A percentile compares a stretch with the other conserved stretches of the same genome.
phyloP scores from a whole-genome alignment of 345 rosid species.

The Hypericum perforatum region DNA sequence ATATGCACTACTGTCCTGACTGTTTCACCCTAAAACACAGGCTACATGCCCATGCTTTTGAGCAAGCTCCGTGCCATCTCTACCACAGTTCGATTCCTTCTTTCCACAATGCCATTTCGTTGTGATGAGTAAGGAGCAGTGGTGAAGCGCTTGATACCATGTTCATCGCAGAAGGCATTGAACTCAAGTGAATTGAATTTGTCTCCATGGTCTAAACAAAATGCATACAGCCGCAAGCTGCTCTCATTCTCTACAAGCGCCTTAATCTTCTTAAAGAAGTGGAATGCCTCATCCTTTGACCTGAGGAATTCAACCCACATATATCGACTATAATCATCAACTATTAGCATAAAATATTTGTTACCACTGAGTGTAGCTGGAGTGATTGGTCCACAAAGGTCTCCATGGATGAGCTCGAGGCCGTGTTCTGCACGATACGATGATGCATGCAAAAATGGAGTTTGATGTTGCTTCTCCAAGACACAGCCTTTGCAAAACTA shows the following conservation, averaged over 20 bases:
- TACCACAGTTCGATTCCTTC: neutral
- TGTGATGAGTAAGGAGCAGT: constrained; percentile 5
- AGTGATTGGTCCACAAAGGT: neutral
- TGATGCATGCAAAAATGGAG: too few species aligned
- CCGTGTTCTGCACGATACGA: neutral
- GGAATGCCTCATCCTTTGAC: neutral
- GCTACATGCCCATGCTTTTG: neutral
- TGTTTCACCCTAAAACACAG: neutral
- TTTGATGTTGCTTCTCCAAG: too few species aligned
- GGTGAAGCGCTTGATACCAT: neutral
- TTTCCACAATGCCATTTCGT: neutral
- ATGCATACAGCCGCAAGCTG: neutral
- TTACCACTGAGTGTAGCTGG: neutral
- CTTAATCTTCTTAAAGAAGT: neutral
- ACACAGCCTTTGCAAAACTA: too few species aligned
- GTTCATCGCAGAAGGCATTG: neutral
- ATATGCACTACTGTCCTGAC: neutral
- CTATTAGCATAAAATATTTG: neutral
- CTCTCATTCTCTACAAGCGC: neutral
- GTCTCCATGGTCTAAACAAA: constrained; percentile 1
- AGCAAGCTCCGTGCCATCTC: neutral
- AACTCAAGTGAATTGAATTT: neutral
- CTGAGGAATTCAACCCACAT: constrained; percentile 4
- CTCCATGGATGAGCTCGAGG: neutral
- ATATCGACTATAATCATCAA: constrained; percentile 7